Conservation (phyloP, 495 filamentous ascomycete species). For the Hypomontagnella monticulosa region DNA sequence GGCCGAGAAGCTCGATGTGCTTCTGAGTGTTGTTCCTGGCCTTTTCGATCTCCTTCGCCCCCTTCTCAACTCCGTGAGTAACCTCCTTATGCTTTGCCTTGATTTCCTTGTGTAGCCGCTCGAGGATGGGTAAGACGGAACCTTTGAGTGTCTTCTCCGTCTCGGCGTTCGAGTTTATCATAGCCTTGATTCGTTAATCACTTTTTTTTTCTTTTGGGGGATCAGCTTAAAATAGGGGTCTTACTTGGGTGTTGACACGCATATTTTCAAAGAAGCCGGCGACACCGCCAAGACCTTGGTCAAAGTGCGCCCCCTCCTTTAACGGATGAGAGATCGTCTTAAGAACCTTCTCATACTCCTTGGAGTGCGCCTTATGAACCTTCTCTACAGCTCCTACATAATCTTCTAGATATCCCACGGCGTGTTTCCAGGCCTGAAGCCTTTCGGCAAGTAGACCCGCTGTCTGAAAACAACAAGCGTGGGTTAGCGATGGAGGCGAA, state of each 20-base stretch:
- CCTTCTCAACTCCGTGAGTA: conserved; percentile 81
- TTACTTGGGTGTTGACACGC: conserved; percentile 86
- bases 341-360: conserved; percentile 94
- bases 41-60: conserved; percentile 89
- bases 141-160: conserved; percentile 87
- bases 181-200: conserved; percentile 60
- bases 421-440: conserved; percentile 94
- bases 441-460: conserved; percentile 83
- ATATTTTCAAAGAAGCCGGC: conserved; percentile 93
- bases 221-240: not conserved
- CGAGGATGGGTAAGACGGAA: conserved; percentile 84
- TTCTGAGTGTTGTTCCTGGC: conserved; percentile 87
- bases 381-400: conserved; percentile 87
- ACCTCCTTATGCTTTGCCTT: conserved; percentile 95
- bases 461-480: conserved; percentile 56
- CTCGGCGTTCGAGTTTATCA: conserved; percentile 86
- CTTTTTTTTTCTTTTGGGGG: too few relatives aligned
- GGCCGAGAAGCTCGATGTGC: conserved; percentile 91
- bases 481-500: conserved; percentile 27
- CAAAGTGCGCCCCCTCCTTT: conserved; percentile 89
- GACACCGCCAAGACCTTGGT: conserved; percentile 83
- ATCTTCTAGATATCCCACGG: conserved; percentile 87
- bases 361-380: conserved; percentile 81
- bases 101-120: conserved; percentile 92
- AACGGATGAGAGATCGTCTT: conserved; percentile 92